These are phyloP conservation scores for Kodamaea restingae DNA, from an alignment of 805 yeast species.

Conservation along the genomic window DNA sequence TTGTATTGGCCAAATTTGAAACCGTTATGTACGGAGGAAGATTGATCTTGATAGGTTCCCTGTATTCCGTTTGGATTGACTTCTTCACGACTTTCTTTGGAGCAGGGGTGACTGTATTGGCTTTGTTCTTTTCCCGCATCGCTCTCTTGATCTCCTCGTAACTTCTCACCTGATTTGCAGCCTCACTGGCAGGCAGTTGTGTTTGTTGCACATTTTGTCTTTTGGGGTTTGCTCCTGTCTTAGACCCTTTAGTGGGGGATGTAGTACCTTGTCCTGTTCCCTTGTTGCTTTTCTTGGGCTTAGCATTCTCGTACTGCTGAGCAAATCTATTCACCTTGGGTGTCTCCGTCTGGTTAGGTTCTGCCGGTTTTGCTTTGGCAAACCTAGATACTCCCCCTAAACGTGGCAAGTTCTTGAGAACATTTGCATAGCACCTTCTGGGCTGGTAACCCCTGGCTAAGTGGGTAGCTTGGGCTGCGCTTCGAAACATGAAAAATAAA, in stretches of 20 bases:
- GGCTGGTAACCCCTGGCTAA: neutral
- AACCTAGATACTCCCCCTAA: slow-evolving; percentile 18
- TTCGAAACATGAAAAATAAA: neutral
- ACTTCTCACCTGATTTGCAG: slow-evolving; percentile 7
- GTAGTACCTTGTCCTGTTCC: neutral
- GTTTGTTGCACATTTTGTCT: neutral
- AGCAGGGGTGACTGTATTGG: slow-evolving; percentile 2
- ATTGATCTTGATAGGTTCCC: slow-evolving; percentile 26
- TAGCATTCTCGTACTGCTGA: slow-evolving; percentile 16
- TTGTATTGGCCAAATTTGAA: slow-evolving; percentile 68
- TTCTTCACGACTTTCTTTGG: slow-evolving; percentile 8
- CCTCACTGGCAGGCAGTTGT: slow-evolving; percentile 4
- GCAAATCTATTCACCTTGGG: slow-evolving; percentile 34
- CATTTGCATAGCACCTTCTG: slow-evolving; percentile 14
- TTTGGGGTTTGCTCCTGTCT: slow-evolving; percentile 1
- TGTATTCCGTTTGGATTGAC: slow-evolving; percentile 9
- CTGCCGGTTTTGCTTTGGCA: slow-evolving; percentile 9
- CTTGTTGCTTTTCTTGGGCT: slow-evolving; percentile 7
- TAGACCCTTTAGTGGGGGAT: neutral
- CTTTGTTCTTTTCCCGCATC: slow-evolving; percentile 15
- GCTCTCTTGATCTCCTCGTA: slow-evolving; percentile 17
- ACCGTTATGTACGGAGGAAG: slow-evolving; percentile 80
- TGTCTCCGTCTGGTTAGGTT: neutral
- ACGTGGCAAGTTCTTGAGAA: slow-evolving; percentile 26
- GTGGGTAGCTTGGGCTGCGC: neutral